phyloP scores from a whole-genome alignment of 2,329 filamentous ascomycete genomes.

The Penicillium sp. region DNA sequence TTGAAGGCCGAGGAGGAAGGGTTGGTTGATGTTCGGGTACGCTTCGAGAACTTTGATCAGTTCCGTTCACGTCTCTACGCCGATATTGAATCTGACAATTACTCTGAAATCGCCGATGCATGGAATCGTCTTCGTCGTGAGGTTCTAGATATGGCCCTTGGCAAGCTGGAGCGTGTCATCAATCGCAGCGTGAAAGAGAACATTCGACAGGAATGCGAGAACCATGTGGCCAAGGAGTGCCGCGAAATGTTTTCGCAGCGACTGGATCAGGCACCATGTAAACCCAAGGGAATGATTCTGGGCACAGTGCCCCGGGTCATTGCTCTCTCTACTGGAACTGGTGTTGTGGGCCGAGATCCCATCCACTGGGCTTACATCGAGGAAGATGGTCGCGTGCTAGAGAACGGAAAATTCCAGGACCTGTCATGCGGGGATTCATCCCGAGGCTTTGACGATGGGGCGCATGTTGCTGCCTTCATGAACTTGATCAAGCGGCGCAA shows the following conservation, averaged over 20 bases:
- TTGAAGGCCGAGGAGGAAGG: conserved; percentile 95
- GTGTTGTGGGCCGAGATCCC: conserved; percentile 70
- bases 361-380: conserved; percentile 91
- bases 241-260: conserved; percentile 86
- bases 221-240: conserved; percentile 82
- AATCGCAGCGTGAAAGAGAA: conserved; percentile 93
- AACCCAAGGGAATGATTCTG: conserved; percentile 86
- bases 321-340: conserved; percentile 81
- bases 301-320: conserved; percentile 87
- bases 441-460: conserved; percentile 65
- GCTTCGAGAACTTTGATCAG: conserved; percentile 70
- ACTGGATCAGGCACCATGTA: conserved; percentile 93
- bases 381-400: conserved; percentile 83
- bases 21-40: conserved; percentile 79
- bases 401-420: conserved; percentile 84
- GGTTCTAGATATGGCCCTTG: conserved; percentile 76
- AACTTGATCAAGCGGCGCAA: conserved; percentile 76
- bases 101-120: conserved; percentile 88
- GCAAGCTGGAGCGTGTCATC: conserved; percentile 79
- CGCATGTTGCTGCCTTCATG: conserved; percentile 68
- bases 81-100: conserved; percentile 91
- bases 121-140: conserved; percentile 90
- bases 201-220: conserved; percentile 89
- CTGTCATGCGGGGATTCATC: conserved; percentile 66
- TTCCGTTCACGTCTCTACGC: conserved; percentile 75